Evolutionary conservation across 148 eudicot genomes (phyloP).

Genomic region (Chenopodium quinoa): DNA sequence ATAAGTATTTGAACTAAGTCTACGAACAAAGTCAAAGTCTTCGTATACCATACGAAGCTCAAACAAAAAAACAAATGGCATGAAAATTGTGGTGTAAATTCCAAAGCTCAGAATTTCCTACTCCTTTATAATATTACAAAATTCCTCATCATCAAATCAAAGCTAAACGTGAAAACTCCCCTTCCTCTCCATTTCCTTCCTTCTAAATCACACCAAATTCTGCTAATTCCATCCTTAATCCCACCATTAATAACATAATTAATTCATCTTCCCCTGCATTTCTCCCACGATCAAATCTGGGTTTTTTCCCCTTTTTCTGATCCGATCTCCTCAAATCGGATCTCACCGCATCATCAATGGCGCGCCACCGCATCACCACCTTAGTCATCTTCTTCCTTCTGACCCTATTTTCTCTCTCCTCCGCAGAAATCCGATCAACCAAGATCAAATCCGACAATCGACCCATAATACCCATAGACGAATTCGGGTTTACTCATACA

Average conservation of each 20-base stretch:
- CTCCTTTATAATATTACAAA: too few species aligned
- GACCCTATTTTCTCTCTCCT: constrained; percentile 27
- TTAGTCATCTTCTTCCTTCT: not conserved
- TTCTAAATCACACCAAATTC: too few species aligned
- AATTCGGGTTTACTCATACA: constrained; percentile 75
- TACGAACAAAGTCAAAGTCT: not conserved
- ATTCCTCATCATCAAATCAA: too few species aligned
- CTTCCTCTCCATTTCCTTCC: not conserved
- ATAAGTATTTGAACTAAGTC: too few species aligned
- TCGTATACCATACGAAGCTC: not conserved
- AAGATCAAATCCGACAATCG: constrained; percentile 55
- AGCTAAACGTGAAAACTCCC: too few species aligned
- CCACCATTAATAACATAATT: too few species aligned
- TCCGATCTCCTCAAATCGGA: not conserved
- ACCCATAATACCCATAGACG: constrained; percentile 66
- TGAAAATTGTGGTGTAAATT: not conserved
- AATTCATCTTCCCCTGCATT: not conserved
- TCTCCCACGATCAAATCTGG: not conserved
- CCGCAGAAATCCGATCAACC: constrained; percentile 56
- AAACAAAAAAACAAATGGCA: not conserved
- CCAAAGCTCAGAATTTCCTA: too few species aligned
- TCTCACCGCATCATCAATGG: constrained; percentile 27
- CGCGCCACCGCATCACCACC: constrained; percentile 11
- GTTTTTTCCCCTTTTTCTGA: not conserved
- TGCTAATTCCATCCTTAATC: too few species aligned